These are phyloP conservation scores for Pleurotus giganteus DNA, from an alignment of 768 basidiomycete species.

Conservation along the genomic window DNA sequence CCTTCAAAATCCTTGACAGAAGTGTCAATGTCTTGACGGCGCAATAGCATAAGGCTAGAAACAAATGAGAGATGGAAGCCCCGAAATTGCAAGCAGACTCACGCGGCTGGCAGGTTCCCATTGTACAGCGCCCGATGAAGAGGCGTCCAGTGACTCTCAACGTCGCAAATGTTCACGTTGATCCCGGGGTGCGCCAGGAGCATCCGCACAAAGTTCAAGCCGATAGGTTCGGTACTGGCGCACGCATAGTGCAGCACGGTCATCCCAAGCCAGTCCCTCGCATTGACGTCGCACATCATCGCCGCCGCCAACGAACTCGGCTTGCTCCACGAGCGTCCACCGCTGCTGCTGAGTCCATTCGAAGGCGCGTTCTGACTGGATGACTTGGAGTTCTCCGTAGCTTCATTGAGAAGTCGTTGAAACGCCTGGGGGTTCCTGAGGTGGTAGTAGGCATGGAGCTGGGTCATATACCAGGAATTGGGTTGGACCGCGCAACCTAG, in stretches of 20 bases:
- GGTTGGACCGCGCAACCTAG: constrained; percentile 6
- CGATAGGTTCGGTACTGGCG: constrained; percentile 52
- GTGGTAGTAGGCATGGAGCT: constrained; percentile 75
- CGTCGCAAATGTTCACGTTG: constrained; percentile 78
- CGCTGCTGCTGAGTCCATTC: constrained; percentile 38
- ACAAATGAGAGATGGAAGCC: constrained; percentile 17
- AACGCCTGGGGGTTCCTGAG: constrained; percentile 74
- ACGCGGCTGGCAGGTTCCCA: constrained; percentile 74
- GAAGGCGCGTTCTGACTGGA: constrained; percentile 20
- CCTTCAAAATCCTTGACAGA: constrained; percentile 82
- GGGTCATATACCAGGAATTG: constrained; percentile 55
- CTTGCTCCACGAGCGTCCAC: constrained; percentile 58
- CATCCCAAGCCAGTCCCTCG: constrained; percentile 66
- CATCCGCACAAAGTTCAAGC: constrained; percentile 74
- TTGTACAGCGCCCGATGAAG: constrained; percentile 84
- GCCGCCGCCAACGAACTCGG: constrained; percentile 35
- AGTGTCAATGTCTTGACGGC: constrained; percentile 69
- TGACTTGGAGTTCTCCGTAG: constrained; percentile 32
- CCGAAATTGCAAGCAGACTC: constrained; percentile 24
- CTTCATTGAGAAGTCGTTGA: constrained; percentile 66
- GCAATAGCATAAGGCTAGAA: constrained; percentile 69
- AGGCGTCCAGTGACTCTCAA: constrained; percentile 88
- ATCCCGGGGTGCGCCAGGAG: constrained; percentile 73
- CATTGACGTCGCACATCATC: constrained; percentile 57
- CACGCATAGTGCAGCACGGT: constrained; percentile 85